Evolutionary conservation across 169 alveolate species (phyloP).

Genomic region (Plasmodium yoelii): DNA sequence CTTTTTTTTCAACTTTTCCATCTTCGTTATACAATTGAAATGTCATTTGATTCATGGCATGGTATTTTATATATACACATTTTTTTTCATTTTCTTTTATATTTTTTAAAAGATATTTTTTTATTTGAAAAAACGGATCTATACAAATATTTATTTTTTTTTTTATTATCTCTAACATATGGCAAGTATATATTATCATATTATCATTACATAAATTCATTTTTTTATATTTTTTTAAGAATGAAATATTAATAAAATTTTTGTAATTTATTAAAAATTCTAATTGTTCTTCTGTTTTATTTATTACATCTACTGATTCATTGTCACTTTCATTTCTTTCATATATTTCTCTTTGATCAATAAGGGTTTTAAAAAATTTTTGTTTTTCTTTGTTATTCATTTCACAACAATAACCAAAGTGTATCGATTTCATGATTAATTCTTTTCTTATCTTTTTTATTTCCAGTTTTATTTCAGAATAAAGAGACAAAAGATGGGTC

Average conservation of each 20-base stretch:
- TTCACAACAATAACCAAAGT: conserved; percentile 14
- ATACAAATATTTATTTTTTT: conserved; percentile 51
- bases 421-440: conserved; percentile 18
- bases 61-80: conserved; percentile 28
- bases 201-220: conserved; percentile 32
- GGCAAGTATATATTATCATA: conserved; percentile 53
- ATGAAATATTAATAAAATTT: conserved; percentile 6
- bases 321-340: neutral
- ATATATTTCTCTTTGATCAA: conserved; percentile 14
- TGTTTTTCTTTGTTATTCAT: conserved; percentile 11
- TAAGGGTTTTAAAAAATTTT: conserved; percentile 24
- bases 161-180: conserved; percentile 10
- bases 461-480: neutral
- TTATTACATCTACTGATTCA: neutral
- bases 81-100: conserved; percentile 15
- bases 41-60: neutral
- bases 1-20: neutral
- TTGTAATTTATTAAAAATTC: conserved; percentile 1
- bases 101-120: conserved; percentile 41
- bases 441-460: conserved; percentile 2
- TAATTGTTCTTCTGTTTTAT: neutral
- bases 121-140: conserved; percentile 41
- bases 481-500: conserved; percentile 1
- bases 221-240: conserved; percentile 7
- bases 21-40: neutral